Evolutionary conservation across 1,284 basidiomycete genomes (phyloP).

Genomic region (Farysia itapuensis): DNA sequence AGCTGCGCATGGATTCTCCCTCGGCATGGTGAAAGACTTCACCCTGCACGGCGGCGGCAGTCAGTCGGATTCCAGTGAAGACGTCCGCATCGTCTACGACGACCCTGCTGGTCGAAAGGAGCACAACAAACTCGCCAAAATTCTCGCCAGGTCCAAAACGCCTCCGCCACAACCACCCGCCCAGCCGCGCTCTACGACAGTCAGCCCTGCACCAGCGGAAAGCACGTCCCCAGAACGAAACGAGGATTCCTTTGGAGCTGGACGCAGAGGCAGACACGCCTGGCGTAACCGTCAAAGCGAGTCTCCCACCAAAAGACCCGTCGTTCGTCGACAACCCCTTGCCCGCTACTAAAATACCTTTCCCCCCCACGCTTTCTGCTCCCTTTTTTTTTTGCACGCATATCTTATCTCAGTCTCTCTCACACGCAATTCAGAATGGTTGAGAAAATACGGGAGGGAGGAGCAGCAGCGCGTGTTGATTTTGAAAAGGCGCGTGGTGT

Average conservation of each 20-base stretch:
- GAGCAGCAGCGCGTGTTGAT: too few relatives aligned
- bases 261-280: conserved; percentile 4
- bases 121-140: conserved; percentile 24
- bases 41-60: conserved; percentile 1
- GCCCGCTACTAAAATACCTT: conserved; percentile 7
- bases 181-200: not conserved
- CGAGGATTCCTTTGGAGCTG: conserved; percentile 16
- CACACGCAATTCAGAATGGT: too few relatives aligned
- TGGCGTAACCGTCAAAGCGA: conserved; percentile 27
- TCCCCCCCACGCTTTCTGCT: not conserved
- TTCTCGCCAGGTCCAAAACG: conserved; percentile 24
- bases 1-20: conserved; percentile 28
- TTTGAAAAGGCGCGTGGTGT: too few relatives aligned
- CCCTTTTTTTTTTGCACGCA: not conserved
- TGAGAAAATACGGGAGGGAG: too few relatives aligned
- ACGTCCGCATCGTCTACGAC: conserved; percentile 41
- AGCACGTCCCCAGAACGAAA: not conserved
- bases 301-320: conserved; percentile 28
- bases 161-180: not conserved
- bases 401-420: not conserved
- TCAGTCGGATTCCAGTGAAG: conserved; percentile 20
- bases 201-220: too few relatives aligned
- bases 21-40: conserved; percentile 27
- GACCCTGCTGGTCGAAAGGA: conserved; percentile 39
- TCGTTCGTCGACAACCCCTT: conserved; percentile 29